Evolutionary conservation across 176 grass and related monocot species (phyloP), one percentile per base, ranked within the genome.

Genomic region (Phyllostachys edulis): DNA sequence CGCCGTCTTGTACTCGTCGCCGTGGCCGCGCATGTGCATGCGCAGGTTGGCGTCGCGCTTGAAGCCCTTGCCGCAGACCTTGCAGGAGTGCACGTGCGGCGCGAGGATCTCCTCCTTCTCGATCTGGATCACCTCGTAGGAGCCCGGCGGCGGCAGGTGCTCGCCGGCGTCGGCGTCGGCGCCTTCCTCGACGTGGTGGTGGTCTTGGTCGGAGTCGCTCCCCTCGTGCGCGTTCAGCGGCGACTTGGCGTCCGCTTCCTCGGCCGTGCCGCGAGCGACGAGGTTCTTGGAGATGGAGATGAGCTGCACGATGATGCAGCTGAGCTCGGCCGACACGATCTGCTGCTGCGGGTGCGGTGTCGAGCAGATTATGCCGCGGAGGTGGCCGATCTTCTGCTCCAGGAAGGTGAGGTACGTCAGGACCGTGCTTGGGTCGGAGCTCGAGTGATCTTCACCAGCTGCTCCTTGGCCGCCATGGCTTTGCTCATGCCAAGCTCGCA

Each of bases 11-110:
- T 94, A 96, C 83, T 87, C 85, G 24, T 96, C 88, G 38, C 93
- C 96, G 65, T 99, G 96, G 59, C 91, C 96, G 45, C 96, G 88
- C 96, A 99, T 99, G 93, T 99, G 96, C 96, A 99, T 99, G 14
- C 91, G 87, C 84, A 99, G 89, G 89, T 99, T 99, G 63, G 96
- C 96, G 64, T 99, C 96, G 64, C 96, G 96, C 93, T 99, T 99
- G 91, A 99, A 99, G 4, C 93, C 93, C 77, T 98, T 98, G 70
- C 96, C 91, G 68, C 96, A 99, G 9, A 99, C 83, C 83, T 92
- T 87, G 85, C 96, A 99, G 40, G 78, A 15, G 85, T 99, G 96
- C 37, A 92, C 83, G 77, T 99, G 93, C 69, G 92, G 87, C 65
- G 96, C 91, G 1, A 99, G 83, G 67, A 96, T 84, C 82, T 96